Base-by-base conservation (phyloP, 164 flowering plant species). In the Sedum album region DNA sequence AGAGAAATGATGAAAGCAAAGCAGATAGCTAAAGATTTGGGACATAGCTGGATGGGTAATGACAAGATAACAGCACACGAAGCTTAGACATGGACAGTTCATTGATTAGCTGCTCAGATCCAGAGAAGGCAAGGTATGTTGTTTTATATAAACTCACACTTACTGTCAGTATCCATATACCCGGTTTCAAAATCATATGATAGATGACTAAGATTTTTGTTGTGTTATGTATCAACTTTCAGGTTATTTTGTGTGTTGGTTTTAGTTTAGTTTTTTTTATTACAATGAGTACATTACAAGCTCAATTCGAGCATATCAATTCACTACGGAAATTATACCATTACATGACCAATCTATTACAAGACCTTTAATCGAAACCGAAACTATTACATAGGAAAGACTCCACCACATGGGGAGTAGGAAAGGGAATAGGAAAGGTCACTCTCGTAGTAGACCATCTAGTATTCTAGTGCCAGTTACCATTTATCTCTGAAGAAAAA, bases 1-100 rank as follows among this genome's bases (percentile, higher is more conserved):
- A 77, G 98, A 77, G 91, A 86, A 70, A 42, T 76, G 69, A 93
- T 93, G 98, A 91, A 87, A 77, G 73, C 39, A 55, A 81, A 84
- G 74, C 83, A 86, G n/a, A 73, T 94, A 46, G 74, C 85, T 5
- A 94, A 94, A 76, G 86, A 79, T 70, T 81, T 81, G 48, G 96
- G 81, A 62, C 72, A 75, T 68, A 88, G 91, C 76, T 89, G 96
- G 97, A 78, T 86, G 51, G 92, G 86, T n/a, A 73, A 75, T 73
- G 88, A 83, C 33, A 66, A 42, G 88, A 83, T 38, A 66, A 42
- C 70, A 73, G 81, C 64, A 57, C 48, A 69, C 73, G 72, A 74
- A 60, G 73, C 60, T 53, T 53, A 53, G 13, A 53, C 28, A 53
- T 23, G 60, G 30, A 53, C 60, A 53, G 1, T 23, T 23, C 30